Percentiles rank a stretch among this genome's conserved stretches.
These are phyloP conservation scores for Epichloe coenophiala DNA, from an alignment of 2,329 filamentous ascomycete species.

Conservation along the genomic window DNA sequence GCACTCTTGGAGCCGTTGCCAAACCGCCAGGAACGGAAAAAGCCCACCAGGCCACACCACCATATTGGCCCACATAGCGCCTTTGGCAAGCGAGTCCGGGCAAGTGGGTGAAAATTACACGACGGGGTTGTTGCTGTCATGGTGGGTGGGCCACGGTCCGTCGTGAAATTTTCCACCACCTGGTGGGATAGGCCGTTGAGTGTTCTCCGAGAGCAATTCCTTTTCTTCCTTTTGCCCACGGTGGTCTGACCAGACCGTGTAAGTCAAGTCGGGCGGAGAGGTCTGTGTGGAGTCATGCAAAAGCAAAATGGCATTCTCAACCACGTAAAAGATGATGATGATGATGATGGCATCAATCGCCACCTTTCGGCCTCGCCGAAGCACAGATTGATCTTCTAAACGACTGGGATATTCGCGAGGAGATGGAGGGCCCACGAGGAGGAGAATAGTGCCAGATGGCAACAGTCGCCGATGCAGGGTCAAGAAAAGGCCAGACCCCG, in stretches of 20 bases:
- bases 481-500: too few relatives aligned
- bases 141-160: not conserved
- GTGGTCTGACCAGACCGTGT: not conserved
- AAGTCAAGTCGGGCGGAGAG: not conserved
- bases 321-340: too few relatives aligned
- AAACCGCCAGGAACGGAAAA: not conserved
- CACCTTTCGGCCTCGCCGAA: not conserved
- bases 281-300: not conserved
- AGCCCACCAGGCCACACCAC: not conserved
- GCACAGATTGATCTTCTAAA: too few relatives aligned
- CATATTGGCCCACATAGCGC: constrained; percentile 3
- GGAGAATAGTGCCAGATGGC: too few relatives aligned
- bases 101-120: too few relatives aligned
- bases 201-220: not conserved
- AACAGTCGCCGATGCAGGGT: too few relatives aligned
- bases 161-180: too few relatives aligned
- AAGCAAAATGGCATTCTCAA: not conserved
- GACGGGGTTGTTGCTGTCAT: too few relatives aligned
- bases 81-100: constrained; percentile 3
- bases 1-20: not conserved
- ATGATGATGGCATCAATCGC: not conserved
- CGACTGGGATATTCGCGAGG: not conserved
- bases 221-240: not conserved
- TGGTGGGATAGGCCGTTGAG: not conserved
- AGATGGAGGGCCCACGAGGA: too few relatives aligned